Evolutionary conservation across 768 basidiomycete species (phyloP).

Genomic region (Suillus subluteus): DNA sequence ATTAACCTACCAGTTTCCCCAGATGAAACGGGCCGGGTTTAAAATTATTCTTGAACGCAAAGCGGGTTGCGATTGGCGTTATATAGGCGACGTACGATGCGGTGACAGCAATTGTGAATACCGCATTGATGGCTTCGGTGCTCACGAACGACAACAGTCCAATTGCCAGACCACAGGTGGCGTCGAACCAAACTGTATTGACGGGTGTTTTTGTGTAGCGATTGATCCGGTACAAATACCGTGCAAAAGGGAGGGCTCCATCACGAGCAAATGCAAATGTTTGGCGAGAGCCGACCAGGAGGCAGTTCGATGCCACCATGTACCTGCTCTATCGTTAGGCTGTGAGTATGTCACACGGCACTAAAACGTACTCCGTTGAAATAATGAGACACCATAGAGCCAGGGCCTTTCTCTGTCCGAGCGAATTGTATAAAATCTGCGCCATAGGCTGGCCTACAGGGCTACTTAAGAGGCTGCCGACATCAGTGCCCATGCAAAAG

Average conservation of each 20-base stretch:
- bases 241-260: background rate
- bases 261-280: background rate
- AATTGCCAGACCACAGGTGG: background rate
- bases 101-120: background rate
- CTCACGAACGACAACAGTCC: background rate
- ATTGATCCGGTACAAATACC: background rate
- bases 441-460: background rate
- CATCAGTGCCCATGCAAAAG: slow-evolving; percentile 4
- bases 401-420: background rate
- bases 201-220: background rate
- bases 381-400: background rate
- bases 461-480: background rate
- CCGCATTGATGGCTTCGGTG: background rate
- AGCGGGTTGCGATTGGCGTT: background rate
- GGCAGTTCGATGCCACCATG: background rate
- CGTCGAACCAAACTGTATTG: background rate
- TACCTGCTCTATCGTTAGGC: background rate
- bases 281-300: background rate
- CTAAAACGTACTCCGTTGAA: background rate
- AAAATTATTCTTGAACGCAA: background rate
- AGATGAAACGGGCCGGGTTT: background rate
- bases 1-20: background rate
- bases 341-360: no score
- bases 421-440: background rate
- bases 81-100: background rate